These are phyloP conservation scores for Leccinellum rugosiceps DNA, from an alignment of 768 basidiomycete species.

Conservation along the genomic window DNA sequence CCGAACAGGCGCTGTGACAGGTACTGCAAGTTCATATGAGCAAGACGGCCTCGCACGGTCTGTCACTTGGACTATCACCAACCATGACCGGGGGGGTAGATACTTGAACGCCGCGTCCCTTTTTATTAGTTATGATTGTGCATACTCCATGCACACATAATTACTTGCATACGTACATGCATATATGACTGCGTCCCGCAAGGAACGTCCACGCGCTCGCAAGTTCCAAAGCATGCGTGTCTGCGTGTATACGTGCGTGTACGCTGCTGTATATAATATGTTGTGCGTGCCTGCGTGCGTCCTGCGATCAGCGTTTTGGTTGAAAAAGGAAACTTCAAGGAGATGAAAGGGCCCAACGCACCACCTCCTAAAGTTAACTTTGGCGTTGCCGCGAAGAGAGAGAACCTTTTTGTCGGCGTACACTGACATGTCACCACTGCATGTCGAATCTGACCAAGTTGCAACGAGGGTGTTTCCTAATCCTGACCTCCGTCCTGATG, in stretches of 20 bases:
- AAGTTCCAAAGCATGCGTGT: not conserved
- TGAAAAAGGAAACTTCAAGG: constrained; percentile 15
- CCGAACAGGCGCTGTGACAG: too few relatives aligned
- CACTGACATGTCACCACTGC: not conserved
- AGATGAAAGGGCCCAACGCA: not conserved
- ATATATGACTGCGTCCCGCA: not conserved
- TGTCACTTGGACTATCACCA: not conserved
- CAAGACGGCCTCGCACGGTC: not conserved
- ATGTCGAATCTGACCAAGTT: not conserved
- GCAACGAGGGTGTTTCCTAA: not conserved
- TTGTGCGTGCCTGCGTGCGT: not conserved
- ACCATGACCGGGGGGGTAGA: not conserved
- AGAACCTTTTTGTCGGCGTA: not conserved
- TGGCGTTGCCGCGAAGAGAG: not conserved
- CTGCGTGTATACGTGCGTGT: not conserved
- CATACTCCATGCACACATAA: not conserved
- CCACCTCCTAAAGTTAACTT: not conserved
- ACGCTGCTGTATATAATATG: not conserved
- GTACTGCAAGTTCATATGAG: not conserved
- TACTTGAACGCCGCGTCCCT: not conserved
- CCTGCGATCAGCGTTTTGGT: not conserved
- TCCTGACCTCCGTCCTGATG: not conserved
- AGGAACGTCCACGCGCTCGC: not conserved
- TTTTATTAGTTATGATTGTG: not conserved
- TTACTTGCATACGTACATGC: not conserved